Percentiles rank a stretch among this genome's conserved stretches.
Conservation (phyloP, 164 flowering plant genomes). For the Tetrastigma voinierianum region DNA sequence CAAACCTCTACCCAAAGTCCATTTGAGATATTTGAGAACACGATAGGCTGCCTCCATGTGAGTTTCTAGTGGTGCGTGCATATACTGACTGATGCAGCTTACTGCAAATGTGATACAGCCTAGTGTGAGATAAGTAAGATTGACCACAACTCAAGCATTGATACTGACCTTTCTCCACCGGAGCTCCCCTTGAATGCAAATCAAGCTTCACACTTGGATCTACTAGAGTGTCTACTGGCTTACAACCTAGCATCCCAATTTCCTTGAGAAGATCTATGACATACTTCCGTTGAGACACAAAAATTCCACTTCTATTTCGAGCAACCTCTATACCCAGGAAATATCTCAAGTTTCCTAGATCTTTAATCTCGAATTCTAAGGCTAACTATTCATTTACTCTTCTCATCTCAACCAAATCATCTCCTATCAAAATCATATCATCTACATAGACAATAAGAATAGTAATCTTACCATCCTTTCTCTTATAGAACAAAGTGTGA, state of each 20-base stretch:
- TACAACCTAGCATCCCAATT: neutral
- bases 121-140: no score
- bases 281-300: neutral
- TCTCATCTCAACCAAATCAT: neutral
- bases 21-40: no score
- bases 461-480: neutral
- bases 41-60: no score
- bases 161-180: no score
- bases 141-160: no score
- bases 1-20: no score
- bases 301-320: neutral
- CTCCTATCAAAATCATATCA: neutral
- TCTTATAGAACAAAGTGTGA: neutral
- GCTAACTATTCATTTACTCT: neutral
- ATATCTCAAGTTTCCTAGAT: neutral
- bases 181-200: no score
- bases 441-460: neutral
- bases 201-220: no score
- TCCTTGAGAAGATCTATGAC: neutral
- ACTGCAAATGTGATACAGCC: no score
- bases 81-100: no score
- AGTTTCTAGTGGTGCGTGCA: no score
- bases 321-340: neutral
- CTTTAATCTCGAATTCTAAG: neutral
- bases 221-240: neutral